A percentile compares a stretch with the other conserved stretches of the same genome.
Conservation (phyloP, 345 rosid species). For the Populus nigra region DNA sequence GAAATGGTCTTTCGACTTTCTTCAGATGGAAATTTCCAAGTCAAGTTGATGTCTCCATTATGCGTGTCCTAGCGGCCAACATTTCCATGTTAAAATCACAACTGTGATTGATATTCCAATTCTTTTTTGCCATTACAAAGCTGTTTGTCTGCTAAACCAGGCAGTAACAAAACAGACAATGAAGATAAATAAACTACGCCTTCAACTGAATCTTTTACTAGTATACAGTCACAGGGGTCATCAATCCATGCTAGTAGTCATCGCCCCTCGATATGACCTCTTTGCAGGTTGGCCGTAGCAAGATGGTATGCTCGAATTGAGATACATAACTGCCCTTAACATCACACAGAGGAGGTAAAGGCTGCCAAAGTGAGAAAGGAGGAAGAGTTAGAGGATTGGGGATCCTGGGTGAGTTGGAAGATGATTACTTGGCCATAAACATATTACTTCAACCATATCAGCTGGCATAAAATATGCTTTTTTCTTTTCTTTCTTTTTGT, state of each 20-base stretch:
- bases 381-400: not conserved
- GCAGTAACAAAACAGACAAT: not conserved
- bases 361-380: constrained; percentile 44
- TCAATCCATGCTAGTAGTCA: constrained; percentile 44
- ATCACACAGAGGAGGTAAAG: constrained; percentile 85
- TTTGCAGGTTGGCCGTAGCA: constrained; percentile 94
- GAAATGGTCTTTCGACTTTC: too few species aligned
- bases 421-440: not conserved
- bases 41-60: not conserved
- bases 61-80: not conserved
- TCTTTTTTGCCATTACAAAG: not conserved
- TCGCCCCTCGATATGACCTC: constrained; percentile 90
- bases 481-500: fast-evolving
- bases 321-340: constrained; percentile 87
- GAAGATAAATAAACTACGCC: not conserved
- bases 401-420: not conserved
- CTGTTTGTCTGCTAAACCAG: not conserved
- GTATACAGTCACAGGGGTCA: not conserved
- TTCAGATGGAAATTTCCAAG: too few species aligned
- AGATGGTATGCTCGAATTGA: constrained; percentile 87
- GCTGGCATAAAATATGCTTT: too few species aligned
- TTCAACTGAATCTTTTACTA: not conserved
- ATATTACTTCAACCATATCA: too few species aligned
- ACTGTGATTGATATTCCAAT: not conserved
- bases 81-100: not conserved